Evolutionary conservation across 768 basidiomycete species (phyloP), one percentile per base, ranked within the genome.

Genomic region (Mycena polygramma): DNA sequence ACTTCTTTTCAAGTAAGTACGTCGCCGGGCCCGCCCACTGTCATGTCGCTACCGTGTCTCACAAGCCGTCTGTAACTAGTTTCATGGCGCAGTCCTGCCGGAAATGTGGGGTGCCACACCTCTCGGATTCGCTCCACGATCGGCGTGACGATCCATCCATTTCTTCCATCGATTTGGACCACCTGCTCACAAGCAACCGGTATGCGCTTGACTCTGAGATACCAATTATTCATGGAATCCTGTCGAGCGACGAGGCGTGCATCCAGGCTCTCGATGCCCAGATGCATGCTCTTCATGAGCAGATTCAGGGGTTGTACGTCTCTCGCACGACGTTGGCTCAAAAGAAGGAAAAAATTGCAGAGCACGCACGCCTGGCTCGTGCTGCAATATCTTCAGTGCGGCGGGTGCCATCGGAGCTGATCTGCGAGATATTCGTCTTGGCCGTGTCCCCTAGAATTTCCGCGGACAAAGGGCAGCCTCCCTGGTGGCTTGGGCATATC

Each of bases 401-500:
- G 20, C 60, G 60, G 2, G 48, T 62, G 4, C 60, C 60, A 7
- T 13, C 60, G 36, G 60, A 62, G n/a, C 11, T 62, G n/a, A 37
- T 62, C 5, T 62, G 48, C 60, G 48, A 62, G 37, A 62, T 62
- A 22, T 62, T 62, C 60, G 2, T 4, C n/a, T 30, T 37, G 48
- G 39, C 49, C 11, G 41, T 41, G 2, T 26, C 48, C 9, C 1
- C 26, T 11, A 46, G 45, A 14, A 20, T 17, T 20, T 2, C 6
- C 7, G 5, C 7, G 7, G 1, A 17, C 4, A 35, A 14, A 35
- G 8, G n/a, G 14, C 20, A 1, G 20, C 58, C 58, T 6, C 58
- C 58, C 15, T 59, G 43, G 58, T 4, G 4, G 7, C 24, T 59
- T 0, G 58, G 41, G 17, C 58, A 46, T 19, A 22, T 59, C 7